A percentile compares a stretch with the other conserved stretches of the same genome.
Evolutionary conservation across 495 filamentous ascomycete species (phyloP).

Genomic region (Neurospora sp.): DNA sequence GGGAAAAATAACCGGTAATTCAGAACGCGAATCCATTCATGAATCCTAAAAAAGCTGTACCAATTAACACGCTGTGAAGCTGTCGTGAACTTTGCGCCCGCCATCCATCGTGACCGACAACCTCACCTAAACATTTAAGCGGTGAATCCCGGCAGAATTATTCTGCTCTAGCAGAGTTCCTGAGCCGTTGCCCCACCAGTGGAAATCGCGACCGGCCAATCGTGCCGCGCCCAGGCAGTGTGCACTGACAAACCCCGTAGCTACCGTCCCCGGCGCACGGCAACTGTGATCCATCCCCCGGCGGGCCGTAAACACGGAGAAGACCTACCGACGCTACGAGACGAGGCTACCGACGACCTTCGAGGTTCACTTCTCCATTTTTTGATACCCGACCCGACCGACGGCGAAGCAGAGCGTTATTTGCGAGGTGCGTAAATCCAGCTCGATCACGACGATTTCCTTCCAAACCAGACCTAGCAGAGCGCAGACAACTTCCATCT

Average conservation of each 20-base stretch:
- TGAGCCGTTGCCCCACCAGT: not conserved
- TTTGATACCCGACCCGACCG: not conserved
- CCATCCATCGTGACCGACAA: not conserved
- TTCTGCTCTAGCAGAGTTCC: not conserved
- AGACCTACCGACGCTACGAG: not conserved
- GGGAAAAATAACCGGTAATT: no score
- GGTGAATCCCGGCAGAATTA: not conserved
- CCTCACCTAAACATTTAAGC: not conserved
- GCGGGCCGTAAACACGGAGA: not conserved
- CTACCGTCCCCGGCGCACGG: not conserved
- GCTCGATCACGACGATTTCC: not conserved
- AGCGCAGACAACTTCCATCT: not conserved
- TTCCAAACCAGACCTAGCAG: not conserved
- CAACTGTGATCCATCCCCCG: not conserved
- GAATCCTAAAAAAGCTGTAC: no score
- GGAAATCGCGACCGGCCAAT: not conserved
- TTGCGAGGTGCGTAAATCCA: not conserved
- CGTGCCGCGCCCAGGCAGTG: not conserved
- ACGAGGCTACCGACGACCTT: not conserved
- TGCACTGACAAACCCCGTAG: not conserved
- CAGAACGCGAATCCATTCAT: no score
- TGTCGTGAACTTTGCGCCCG: no score
- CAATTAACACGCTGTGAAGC: no score
- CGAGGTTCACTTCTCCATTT: not conserved
- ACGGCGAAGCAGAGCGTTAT: not conserved